These are phyloP conservation scores for Neofusicoccum umdonicola DNA, from an alignment of 2,329 filamentous ascomycete genomes.

Conservation along the genomic window DNA sequence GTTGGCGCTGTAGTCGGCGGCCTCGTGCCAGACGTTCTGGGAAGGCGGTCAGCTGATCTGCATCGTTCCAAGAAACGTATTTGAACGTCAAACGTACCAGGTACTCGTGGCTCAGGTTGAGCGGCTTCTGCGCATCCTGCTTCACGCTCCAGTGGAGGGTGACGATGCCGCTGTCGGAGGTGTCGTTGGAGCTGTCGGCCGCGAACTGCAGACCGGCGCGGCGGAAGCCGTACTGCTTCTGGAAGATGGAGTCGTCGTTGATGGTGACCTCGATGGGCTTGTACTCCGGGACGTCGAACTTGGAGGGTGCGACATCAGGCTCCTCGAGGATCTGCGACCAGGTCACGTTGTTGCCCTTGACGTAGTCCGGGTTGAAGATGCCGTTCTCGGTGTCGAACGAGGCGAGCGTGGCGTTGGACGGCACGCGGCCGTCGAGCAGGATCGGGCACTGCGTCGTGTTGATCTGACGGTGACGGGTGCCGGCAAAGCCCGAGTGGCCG, in stretches of 20 bases:
- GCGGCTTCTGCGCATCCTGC: slow-evolving; percentile 50
- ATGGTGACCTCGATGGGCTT: slow-evolving; percentile 56
- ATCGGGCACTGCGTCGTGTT: slow-evolving; percentile 27
- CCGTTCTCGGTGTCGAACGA: slow-evolving; percentile 23
- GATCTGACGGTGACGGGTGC: not conserved
- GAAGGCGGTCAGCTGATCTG: not conserved
- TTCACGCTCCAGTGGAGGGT: slow-evolving; percentile 61
- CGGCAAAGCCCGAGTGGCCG: not conserved
- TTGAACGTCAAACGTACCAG: slow-evolving; percentile 44
- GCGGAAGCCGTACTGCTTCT: slow-evolving; percentile 59
- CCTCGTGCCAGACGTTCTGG: slow-evolving; percentile 39
- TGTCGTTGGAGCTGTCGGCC: slow-evolving; percentile 52
- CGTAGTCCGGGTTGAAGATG: slow-evolving; percentile 51
- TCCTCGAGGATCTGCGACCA: slow-evolving; percentile 54
- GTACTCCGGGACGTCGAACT: slow-evolving; percentile 47
- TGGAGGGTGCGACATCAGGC: slow-evolving; percentile 40
- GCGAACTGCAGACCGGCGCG: slow-evolving; percentile 57
- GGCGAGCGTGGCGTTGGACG: slow-evolving; percentile 22
- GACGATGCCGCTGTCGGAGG: slow-evolving; percentile 55
- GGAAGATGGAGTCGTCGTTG: slow-evolving; percentile 59
- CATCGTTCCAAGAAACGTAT: not conserved
- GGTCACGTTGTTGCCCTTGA: slow-evolving; percentile 53
- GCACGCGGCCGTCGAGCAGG: slow-evolving; percentile 31
- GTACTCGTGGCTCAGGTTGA: slow-evolving; percentile 63
- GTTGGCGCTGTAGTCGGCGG: slow-evolving; percentile 40